phyloP scores from a whole-genome alignment of 1,284 basidiomycete species.

The Coniferiporia weirii region DNA sequence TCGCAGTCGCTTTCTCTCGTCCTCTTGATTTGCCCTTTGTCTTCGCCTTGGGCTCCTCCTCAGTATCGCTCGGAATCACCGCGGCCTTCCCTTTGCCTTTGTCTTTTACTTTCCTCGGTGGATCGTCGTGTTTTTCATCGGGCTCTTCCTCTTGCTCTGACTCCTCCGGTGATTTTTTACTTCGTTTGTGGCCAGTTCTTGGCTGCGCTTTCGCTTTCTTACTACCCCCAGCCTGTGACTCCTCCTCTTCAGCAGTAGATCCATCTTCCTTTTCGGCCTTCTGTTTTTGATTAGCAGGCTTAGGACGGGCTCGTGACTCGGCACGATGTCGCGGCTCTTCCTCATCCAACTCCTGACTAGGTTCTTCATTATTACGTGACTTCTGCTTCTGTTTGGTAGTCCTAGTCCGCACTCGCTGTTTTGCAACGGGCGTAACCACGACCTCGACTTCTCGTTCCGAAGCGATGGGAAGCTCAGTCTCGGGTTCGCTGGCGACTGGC shows the following conservation, averaged over 20 bases:
- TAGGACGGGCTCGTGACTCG: not conserved
- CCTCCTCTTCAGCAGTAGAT: constrained; percentile 28
- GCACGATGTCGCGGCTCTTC: constrained; percentile 10
- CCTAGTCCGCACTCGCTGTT: constrained; percentile 4
- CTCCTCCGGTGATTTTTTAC: constrained; percentile 18
- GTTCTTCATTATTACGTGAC: constrained; percentile 31
- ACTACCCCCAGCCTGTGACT: constrained; percentile 21
- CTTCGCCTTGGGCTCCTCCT: constrained; percentile 2
- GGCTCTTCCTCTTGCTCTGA: constrained; percentile 6
- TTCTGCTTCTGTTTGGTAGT: constrained; percentile 23
- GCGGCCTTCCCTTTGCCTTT: constrained; percentile 20
- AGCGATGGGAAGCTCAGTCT: not conserved
- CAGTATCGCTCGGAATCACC: constrained; percentile 2
- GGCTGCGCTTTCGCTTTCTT: not conserved
- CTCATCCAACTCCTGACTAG: constrained; percentile 28
- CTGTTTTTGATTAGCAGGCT: constrained; percentile 21
- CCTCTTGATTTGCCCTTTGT: constrained; percentile 10
- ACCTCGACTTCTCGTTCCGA: constrained; percentile 17
- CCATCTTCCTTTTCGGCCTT: constrained; percentile 32
- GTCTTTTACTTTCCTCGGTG: constrained; percentile 15
- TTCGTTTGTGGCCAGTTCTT: constrained; percentile 6
- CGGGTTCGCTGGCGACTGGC: constrained; percentile 1
- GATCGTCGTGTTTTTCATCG: not conserved
- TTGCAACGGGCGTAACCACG: constrained; percentile 6
- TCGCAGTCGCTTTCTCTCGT: not conserved